Percentiles rank a stretch among this genome's conserved stretches.
phyloP scores from a whole-genome alignment of 345 rosid genomes.

The Bruguiera parviflora region DNA sequence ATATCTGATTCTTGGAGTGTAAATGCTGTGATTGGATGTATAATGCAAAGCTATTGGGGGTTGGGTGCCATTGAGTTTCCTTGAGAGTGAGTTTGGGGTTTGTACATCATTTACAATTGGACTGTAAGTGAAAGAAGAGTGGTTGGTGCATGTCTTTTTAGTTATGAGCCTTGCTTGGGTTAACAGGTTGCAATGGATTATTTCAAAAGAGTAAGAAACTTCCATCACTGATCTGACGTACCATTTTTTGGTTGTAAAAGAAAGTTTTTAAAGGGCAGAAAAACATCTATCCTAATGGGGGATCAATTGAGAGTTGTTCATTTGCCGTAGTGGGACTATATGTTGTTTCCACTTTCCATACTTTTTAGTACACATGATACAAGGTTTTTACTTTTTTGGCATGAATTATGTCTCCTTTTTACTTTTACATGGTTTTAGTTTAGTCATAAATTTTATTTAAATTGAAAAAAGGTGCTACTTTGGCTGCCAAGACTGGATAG shows the following conservation, averaged over 20 bases:
- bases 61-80: neutral
- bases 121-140: too few species aligned
- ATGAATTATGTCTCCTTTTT: neutral
- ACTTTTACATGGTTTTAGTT: neutral
- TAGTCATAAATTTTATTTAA: neutral
- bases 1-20: neutral
- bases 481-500: neutral
- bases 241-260: too few species aligned
- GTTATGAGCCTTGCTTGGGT: too few species aligned
- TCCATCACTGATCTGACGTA: too few species aligned
- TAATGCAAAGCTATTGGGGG: neutral
- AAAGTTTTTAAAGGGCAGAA: too few species aligned
- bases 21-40: neutral
- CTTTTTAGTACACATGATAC: neutral
- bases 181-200: too few species aligned
- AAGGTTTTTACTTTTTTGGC: neutral
- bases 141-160: too few species aligned
- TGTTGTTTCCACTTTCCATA: neutral
- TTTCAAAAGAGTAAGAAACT: too few species aligned
- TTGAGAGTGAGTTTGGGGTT: too few species aligned
- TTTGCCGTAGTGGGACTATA: neutral
- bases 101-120: too few species aligned
- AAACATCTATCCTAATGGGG: too few species aligned
- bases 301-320: neutral
- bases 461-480: neutral